Evolutionary conservation across 192 early-diverging fungal species (phyloP), one percentile per base, ranked within the genome.

Genomic region (Phlyctochytrium arcticum): DNA sequence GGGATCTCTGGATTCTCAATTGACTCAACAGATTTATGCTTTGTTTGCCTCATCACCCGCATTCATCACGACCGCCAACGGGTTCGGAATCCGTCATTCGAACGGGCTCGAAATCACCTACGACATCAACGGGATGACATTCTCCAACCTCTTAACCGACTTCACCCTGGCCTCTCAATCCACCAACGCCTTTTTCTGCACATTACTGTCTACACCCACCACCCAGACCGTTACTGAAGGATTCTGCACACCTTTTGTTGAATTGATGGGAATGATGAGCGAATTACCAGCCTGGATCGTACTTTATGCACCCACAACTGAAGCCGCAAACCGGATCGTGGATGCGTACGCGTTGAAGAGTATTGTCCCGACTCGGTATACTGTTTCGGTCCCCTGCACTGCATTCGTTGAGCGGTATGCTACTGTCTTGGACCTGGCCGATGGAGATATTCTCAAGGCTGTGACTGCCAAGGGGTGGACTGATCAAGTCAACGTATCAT

Each of bases 241-340:
- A 66, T 73, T 76, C 70, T 66, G 78, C n/a, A 67, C 57, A 81
- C 3, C 88, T 5, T 67, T 96, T 1, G 78, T 84, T 35, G 90
- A 92, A 58, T 69, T 97, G 24, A 68, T 90, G 26, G 79, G 87
- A 6, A 89, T 91, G 8, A 79, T 93, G 30, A 74, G 75, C 27
- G 80, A 86, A 31, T 90, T 92, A n/a, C 80, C 83, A 48, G 62
- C 86, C 6, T 98, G 93, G 90, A 85, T 92, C 39, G 76, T 96
- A n/a, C 73, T 90, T 59, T 90, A 92, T 78, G 71, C 96, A 15
- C 68, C 81, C 21, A 56, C 50, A 6, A 60, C 62, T 50, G 68
- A 75, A 29, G n/a, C n/a, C n/a, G n/a, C n/a, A n/a, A n/a, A n/a
- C n/a, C 77, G 82, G 34, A 74, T 81, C 12, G 86, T 88, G 66